phyloP scores from a whole-genome alignment of 1,284 basidiomycete genomes.

The Rhodotorula sp. region DNA sequence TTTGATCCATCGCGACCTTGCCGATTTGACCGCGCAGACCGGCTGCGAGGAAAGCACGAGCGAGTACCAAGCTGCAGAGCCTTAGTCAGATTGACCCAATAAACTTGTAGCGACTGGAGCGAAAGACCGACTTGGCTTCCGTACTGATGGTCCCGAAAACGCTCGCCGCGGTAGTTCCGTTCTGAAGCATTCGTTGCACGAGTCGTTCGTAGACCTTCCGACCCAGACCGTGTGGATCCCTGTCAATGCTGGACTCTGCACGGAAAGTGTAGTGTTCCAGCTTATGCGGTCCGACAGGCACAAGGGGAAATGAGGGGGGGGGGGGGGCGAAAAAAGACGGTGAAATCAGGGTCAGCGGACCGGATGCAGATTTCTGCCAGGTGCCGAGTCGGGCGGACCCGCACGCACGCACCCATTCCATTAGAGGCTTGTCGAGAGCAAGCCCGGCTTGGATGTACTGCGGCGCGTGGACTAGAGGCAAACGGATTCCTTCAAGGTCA shows the following conservation, averaged over 20 bases:
- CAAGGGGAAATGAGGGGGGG: slow-evolving; percentile 48
- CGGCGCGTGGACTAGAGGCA: slow-evolving; percentile 70
- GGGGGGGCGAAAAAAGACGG: too few relatives aligned
- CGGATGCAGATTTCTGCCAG: too few relatives aligned
- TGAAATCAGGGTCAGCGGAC: too few relatives aligned
- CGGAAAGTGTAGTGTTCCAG: slow-evolving; percentile 55
- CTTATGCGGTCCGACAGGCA: slow-evolving; percentile 57
- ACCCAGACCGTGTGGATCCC: slow-evolving; percentile 60
- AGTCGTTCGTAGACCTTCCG: slow-evolving; percentile 64
- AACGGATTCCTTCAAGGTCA: not conserved
- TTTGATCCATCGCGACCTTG: slow-evolving; percentile 56
- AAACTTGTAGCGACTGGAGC: too few relatives aligned
- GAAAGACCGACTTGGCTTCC: slow-evolving; percentile 66
- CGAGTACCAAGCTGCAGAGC: slow-evolving; percentile 64
- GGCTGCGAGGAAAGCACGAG: slow-evolving; percentile 65
- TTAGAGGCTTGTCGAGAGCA: slow-evolving; percentile 71
- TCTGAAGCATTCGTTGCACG: slow-evolving; percentile 62
- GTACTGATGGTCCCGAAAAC: slow-evolving; percentile 77
- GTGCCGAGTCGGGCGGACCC: too few relatives aligned
- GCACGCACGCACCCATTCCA: slow-evolving; percentile 62
- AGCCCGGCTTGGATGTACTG: slow-evolving; percentile 83
- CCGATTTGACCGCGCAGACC: slow-evolving; percentile 76
- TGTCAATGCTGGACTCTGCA: slow-evolving; percentile 72
- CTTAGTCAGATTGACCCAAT: not conserved
- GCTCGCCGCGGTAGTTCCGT: slow-evolving; percentile 71